Base-by-base conservation (phyloP, 2,329 filamentous ascomycete genomes). In the Sclerotinia subarctica region DNA sequence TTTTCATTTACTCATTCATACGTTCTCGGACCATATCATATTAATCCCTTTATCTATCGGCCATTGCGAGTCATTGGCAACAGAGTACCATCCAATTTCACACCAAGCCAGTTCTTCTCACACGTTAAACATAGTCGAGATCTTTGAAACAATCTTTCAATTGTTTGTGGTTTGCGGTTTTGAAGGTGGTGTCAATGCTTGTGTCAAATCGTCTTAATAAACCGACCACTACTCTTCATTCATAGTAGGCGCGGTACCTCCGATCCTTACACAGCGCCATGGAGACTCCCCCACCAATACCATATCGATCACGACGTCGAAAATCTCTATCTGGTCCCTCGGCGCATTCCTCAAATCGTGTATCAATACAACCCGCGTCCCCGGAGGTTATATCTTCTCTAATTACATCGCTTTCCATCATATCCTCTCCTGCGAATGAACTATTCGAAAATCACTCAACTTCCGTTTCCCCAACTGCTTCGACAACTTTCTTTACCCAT, bases 401-500 rank as follows among this genome's bases (percentile, higher is more conserved):
- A 66, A 93, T 90, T 79, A 92, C 88, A 71, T 92, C 85, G 66
- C 83, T 90, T 49, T 87, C 87, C 73, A 86, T 87, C 75, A 91
- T 86, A 73, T 90, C 88, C 26, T 84, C 86, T 60, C 89, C 91
- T 29, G 85, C 89, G 67, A 87, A 85, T 77, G 83, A 85, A 69
- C 88, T 91, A 76, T 92, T 93, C 76, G 90, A 93, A 74, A 71
- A 63, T 35, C 69, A 69, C 15, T 70, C 74, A 3, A 67, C 65
- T 10, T 80, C 82, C 29, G 78, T 78, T 70, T 78, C 80, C 19
- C 79, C 82, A 46, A 78, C 80, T 35, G 74, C 76, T 24, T 77
- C 78, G 60, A 71, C 65, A n/a, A 68, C 67, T 49, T 68, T 69
- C 47, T 72, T 72, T 46, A 70, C 70, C 54, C 72, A 72, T 32